Evolutionary conservation across 805 yeast genomes (phyloP).

Genomic region (Ogataea haglerorum): DNA sequence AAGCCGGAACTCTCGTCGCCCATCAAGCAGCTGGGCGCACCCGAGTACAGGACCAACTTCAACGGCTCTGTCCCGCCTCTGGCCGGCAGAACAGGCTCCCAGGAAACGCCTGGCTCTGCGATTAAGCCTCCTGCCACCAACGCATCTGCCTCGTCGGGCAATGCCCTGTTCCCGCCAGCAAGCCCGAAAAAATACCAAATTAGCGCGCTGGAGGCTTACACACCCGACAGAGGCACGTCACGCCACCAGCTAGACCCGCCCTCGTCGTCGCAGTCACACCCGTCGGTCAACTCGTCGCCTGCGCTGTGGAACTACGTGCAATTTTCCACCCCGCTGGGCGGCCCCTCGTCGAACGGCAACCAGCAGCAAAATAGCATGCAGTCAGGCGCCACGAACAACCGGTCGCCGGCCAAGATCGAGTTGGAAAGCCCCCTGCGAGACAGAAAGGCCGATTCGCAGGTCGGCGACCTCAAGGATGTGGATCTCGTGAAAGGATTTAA

Average conservation of each 20-base stretch:
- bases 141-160: slow-evolving; percentile 4
- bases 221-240: slow-evolving; percentile 55
- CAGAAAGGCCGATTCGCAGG: slow-evolving; percentile 22
- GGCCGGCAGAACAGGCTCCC: slow-evolving; percentile 11
- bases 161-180: slow-evolving; percentile 12
- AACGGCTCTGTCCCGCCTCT: slow-evolving; percentile 9
- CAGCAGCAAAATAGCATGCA: slow-evolving; percentile 10
- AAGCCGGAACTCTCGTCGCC: slow-evolving; percentile 22
- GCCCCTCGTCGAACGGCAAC: slow-evolving; percentile 19
- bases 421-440: slow-evolving; percentile 30
- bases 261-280: slow-evolving; percentile 35
- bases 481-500: slow-evolving; percentile 47
- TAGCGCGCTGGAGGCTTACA: slow-evolving; percentile 58
- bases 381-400: slow-evolving; percentile 32
- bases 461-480: slow-evolving; percentile 44
- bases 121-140: slow-evolving; percentile 4
- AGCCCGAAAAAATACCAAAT: slow-evolving; percentile 42
- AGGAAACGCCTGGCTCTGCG: slow-evolving; percentile 15
- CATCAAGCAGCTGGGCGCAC: slow-evolving; percentile 15
- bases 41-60: slow-evolving; percentile 15
- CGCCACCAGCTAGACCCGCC: slow-evolving; percentile 28
- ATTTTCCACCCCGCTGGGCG: slow-evolving; percentile 43
- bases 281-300: slow-evolving; percentile 65
- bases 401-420: slow-evolving; percentile 21
- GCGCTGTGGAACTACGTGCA: slow-evolving; percentile 94